phyloP scores from a whole-genome alignment of 1,139 yeast genomes.

The Taiozyma sp. region DNA sequence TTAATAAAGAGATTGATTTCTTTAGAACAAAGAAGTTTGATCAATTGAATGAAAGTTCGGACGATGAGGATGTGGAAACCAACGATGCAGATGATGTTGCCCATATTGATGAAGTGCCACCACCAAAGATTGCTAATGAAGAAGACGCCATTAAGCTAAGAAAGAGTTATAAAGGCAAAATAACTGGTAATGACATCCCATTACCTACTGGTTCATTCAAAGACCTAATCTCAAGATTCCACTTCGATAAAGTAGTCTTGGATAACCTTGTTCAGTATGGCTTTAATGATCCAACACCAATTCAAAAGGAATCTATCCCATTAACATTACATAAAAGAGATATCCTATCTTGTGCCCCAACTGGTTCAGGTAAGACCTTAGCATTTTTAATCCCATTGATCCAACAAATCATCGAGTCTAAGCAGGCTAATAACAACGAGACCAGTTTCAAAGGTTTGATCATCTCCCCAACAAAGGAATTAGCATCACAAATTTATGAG shows the following conservation, averaged over 20 bases:
- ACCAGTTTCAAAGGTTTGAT: conserved; percentile 68
- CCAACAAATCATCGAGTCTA: conserved; percentile 41
- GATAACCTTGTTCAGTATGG: conserved; percentile 63
- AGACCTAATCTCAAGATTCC: conserved; percentile 66
- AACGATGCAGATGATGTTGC: conserved; percentile 17
- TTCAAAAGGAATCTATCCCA: conserved; percentile 86
- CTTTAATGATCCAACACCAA: conserved; percentile 84
- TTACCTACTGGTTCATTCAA: conserved; percentile 86
- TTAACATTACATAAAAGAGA: conserved; percentile 61
- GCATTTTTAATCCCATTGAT: conserved; percentile 84
- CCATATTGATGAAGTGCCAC: conserved; percentile 27
- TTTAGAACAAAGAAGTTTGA: conserved; percentile 52
- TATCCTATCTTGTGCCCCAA: conserved; percentile 85
- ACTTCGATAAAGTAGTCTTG: conserved; percentile 58
- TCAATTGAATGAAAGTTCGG: conserved; percentile 16
- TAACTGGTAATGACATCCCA: conserved; percentile 77
- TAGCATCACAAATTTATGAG: conserved; percentile 79
- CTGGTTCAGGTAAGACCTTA: conserved; percentile 90
- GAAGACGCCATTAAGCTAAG: conserved; percentile 59
- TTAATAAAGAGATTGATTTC: conserved; percentile 65
- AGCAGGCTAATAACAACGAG: conserved; percentile 20
- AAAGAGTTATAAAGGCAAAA: conserved; percentile 52
- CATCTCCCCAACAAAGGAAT: conserved; percentile 89
- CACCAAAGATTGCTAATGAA: conserved; percentile 44
- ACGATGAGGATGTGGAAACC: conserved; percentile 10